Evolutionary conservation across 2,329 filamentous ascomycete species (phyloP).

Genomic region (Fusarium nodosum): DNA sequence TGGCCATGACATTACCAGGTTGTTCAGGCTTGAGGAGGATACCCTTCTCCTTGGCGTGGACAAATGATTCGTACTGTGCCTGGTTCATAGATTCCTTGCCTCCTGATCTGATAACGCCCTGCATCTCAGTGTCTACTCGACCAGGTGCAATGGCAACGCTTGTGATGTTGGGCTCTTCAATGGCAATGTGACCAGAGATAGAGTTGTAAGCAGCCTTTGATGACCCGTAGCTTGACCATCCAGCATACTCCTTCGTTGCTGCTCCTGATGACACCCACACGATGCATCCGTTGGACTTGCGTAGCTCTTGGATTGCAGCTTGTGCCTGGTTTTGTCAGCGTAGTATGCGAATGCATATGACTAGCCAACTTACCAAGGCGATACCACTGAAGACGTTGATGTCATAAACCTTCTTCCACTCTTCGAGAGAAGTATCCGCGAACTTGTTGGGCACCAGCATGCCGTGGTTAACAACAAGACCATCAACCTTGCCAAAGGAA

Average conservation of each 20-base stretch:
- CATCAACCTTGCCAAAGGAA: conserved; percentile 81
- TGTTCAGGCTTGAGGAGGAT: conserved; percentile 84
- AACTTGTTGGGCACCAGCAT: conserved; percentile 81
- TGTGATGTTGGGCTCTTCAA: conserved; percentile 82
- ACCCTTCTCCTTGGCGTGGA: conserved; percentile 76
- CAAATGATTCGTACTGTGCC: conserved; percentile 75
- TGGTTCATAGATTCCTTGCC: conserved; percentile 65
- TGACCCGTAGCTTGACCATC: conserved; percentile 86
- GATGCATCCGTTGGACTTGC: conserved; percentile 76
- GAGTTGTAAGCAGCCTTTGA: conserved; percentile 89
- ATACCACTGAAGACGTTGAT: conserved; percentile 90
- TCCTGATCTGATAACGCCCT: conserved; percentile 79
- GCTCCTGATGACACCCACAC: conserved; percentile 87
- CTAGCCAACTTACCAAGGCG: conserved; percentile 71
- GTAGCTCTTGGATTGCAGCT: conserved; percentile 77
- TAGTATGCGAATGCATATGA: background rate
- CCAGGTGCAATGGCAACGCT: conserved; percentile 82
- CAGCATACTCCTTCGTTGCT: conserved; percentile 72
- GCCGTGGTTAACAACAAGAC: conserved; percentile 90
- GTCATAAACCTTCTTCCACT: conserved; percentile 83
- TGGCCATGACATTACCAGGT: conserved; percentile 88
- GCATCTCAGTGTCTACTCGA: conserved; percentile 91
- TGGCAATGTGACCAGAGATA: conserved; percentile 77
- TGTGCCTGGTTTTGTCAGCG: conserved; percentile 68
- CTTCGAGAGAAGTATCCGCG: conserved; percentile 74